These are phyloP conservation scores for Podospora australis DNA, from an alignment of 495 filamentous ascomycete species.

Conservation along the genomic window DNA sequence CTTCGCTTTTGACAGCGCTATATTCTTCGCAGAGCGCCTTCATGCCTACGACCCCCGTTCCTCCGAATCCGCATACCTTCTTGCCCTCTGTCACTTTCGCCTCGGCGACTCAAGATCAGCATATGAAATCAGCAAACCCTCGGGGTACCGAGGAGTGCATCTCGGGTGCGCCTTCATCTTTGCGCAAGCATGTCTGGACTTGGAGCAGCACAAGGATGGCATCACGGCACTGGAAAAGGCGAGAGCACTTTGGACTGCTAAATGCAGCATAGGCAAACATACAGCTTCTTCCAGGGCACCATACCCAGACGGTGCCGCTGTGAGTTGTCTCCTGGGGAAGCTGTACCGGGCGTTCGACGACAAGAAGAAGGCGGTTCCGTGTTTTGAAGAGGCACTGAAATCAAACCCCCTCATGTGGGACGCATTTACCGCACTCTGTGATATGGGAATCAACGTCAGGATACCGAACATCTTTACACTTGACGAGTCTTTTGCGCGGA, in stretches of 20 bases:
- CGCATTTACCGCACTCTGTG: slow-evolving; percentile 71
- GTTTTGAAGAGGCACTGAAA: slow-evolving; percentile 82
- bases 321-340: slow-evolving; percentile 76
- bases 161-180: slow-evolving; percentile 87
- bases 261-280: slow-evolving; percentile 64
- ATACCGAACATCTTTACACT: slow-evolving; percentile 81
- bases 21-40: slow-evolving; percentile 85
- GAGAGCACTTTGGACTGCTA: slow-evolving; percentile 60
- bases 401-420: slow-evolving; percentile 98
- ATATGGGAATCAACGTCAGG: slow-evolving; percentile 65
- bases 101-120: slow-evolving; percentile 62
- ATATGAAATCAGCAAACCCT: slow-evolving; percentile 61
- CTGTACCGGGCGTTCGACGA: slow-evolving; percentile 77
- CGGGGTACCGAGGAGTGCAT: slow-evolving; percentile 61
- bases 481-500: slow-evolving; percentile 41
- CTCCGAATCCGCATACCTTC: slow-evolving; percentile 72
- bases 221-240: slow-evolving; percentile 72
- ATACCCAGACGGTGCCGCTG: slow-evolving; percentile 77
- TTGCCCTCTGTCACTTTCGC: slow-evolving; percentile 76
- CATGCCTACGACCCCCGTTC: slow-evolving; percentile 73
- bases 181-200: slow-evolving; percentile 76
- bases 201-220: slow-evolving; percentile 74
- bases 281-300: slow-evolving; percentile 65
- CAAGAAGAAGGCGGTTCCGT: slow-evolving; percentile 69
- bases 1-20: slow-evolving; percentile 75